phyloP scores from a whole-genome alignment of 768 basidiomycete genomes.

The Hericium rajendrae region DNA sequence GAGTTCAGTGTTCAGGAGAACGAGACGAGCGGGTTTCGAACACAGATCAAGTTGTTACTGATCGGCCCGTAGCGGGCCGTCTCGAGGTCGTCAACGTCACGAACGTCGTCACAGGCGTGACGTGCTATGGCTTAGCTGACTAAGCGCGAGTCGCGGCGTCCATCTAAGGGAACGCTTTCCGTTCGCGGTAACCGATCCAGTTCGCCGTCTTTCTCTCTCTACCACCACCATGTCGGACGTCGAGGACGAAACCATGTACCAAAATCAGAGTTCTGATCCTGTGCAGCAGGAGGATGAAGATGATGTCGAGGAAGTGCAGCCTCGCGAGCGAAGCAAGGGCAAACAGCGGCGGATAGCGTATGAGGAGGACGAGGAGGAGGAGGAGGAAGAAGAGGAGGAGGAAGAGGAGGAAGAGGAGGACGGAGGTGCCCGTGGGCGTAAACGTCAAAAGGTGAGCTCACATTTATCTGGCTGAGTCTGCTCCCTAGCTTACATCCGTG shows the following conservation, averaged over 20 bases:
- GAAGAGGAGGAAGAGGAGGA: conserved; percentile 30
- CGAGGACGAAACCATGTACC: conserved; percentile 27
- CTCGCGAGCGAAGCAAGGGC: conserved; percentile 24
- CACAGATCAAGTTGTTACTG: too few relatives aligned
- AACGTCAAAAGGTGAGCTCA: conserved; percentile 49
- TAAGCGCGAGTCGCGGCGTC: too few relatives aligned
- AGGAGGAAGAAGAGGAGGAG: conserved; percentile 29
- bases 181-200: too few relatives aligned
- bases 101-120: too few relatives aligned
- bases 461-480: neutral
- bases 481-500: conserved; percentile 4
- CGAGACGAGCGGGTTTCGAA: too few relatives aligned
- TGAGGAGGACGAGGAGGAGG: conserved; percentile 35
- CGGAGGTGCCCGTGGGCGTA: conserved; percentile 38
- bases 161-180: too few relatives aligned
- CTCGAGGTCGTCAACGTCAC: too few relatives aligned
- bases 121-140: too few relatives aligned
- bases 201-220: conserved; percentile 15
- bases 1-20: too few relatives aligned
- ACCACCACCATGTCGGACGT: conserved; percentile 34
- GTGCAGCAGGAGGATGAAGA: conserved; percentile 21
- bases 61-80: too few relatives aligned
- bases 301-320: conserved; percentile 25
- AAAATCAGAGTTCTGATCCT: conserved; percentile 21
- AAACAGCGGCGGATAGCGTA: conserved; percentile 27